These are phyloP conservation scores for Kazachstania viticola DNA, from an alignment of 805 yeast genomes.

Conservation along the genomic window DNA sequence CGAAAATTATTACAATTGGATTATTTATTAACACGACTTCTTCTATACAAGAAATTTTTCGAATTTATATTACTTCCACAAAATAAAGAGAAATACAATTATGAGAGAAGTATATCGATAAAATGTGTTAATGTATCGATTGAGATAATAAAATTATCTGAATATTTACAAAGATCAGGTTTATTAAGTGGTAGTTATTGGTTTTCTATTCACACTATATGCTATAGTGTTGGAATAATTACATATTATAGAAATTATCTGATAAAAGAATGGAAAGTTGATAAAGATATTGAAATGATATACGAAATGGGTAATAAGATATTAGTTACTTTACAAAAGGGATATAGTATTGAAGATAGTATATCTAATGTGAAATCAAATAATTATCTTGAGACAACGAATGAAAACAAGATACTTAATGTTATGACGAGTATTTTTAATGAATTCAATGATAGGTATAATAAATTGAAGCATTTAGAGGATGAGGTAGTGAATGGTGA, in stretches of 20 bases:
- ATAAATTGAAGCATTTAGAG: constrained; percentile 3
- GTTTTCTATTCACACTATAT: constrained; percentile 83
- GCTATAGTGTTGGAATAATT: constrained; percentile 78
- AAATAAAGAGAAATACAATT: constrained; percentile 25
- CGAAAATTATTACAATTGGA: constrained; percentile 63
- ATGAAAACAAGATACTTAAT: too few relatives aligned
- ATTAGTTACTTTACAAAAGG: too few relatives aligned
- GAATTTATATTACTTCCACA: constrained; percentile 42
- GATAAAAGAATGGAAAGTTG: too few relatives aligned
- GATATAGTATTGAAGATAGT: too few relatives aligned
- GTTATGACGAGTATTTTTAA: constrained; percentile 67
- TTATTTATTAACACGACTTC: constrained; percentile 65
- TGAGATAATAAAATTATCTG: constrained; percentile 68
- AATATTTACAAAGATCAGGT: constrained; percentile 63
- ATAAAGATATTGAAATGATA: too few relatives aligned
- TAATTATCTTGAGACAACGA: too few relatives aligned
- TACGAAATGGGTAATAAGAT: too few relatives aligned
- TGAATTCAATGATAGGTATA: constrained; percentile 48
- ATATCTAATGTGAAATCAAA: too few relatives aligned
- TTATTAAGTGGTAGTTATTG: constrained; percentile 78
- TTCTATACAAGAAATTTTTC: constrained; percentile 78
- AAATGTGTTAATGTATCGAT: constrained; percentile 79
- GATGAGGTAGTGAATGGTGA: not conserved
- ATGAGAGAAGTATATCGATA: constrained; percentile 62
- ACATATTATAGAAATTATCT: constrained; percentile 38